Percentiles rank a stretch among this genome's conserved stretches.
Conservation (phyloP, 2,329 filamentous ascomycete genomes). For the Dactylellina parvicollis region DNA sequence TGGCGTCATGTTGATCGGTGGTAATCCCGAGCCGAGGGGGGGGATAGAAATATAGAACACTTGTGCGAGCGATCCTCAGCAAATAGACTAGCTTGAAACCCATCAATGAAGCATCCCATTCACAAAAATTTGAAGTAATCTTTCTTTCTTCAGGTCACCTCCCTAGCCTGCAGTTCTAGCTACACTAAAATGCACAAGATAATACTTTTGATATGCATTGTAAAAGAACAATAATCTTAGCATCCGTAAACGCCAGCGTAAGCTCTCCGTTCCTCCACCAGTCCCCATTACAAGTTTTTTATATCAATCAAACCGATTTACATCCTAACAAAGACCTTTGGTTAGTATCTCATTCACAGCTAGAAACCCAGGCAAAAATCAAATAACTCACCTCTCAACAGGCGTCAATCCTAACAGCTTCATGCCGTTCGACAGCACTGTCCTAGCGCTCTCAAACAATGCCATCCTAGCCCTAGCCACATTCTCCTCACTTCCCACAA, state of each 20-base stretch:
- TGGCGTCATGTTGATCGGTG: too few species aligned
- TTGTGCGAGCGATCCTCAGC: too few species aligned
- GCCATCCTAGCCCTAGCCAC: slow-evolving; percentile 78
- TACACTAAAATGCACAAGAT: too few species aligned
- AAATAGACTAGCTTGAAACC: too few species aligned
- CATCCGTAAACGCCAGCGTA: slow-evolving; percentile 1
- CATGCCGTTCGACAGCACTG: slow-evolving; percentile 85
- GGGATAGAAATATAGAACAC: too few species aligned
- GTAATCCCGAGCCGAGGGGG: too few species aligned
- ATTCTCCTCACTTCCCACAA: slow-evolving; percentile 79
- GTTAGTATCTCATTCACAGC: slow-evolving; percentile 4
- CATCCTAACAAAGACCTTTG: not conserved
- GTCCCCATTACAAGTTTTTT: not conserved
- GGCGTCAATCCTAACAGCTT: slow-evolving; percentile 79
- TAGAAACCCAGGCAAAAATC: too few species aligned
- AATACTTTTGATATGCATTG: too few species aligned
- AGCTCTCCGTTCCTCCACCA: not conserved
- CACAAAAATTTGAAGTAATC: too few species aligned
- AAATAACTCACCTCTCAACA: slow-evolving; percentile 66
- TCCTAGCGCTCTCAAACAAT: slow-evolving; percentile 78
- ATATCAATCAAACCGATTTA: not conserved
- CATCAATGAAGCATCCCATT: too few species aligned
- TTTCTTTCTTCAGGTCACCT: too few species aligned
- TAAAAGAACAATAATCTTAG: not conserved
- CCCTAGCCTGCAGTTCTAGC: too few species aligned